Conservation (phyloP, 805 yeast species). For the Candida vaughaniae region DNA sequence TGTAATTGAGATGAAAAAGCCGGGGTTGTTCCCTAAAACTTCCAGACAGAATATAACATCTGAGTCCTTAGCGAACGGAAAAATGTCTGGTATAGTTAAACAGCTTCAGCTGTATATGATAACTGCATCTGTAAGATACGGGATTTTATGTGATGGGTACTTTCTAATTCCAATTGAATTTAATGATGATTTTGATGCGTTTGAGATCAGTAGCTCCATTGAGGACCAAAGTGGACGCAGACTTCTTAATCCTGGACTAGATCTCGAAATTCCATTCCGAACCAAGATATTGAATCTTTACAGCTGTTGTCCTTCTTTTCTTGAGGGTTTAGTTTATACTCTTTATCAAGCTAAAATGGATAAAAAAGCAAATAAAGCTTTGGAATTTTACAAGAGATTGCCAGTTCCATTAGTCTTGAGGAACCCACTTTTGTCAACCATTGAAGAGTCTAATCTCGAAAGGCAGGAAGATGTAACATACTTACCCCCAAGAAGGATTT, state of each 20-base stretch:
- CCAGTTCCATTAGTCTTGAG: slow-evolving; percentile 2
- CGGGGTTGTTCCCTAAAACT: too few relatives aligned
- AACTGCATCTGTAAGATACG: slow-evolving; percentile 1
- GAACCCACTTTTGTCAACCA: background rate
- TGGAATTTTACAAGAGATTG: background rate
- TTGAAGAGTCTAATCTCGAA: background rate
- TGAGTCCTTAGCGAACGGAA: too few relatives aligned
- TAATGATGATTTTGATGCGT: background rate
- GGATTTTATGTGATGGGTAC: slow-evolving; percentile 2
- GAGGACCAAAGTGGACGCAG: background rate
- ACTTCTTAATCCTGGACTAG: background rate
- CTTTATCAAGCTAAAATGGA: slow-evolving; percentile 1
- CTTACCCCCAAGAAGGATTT: background rate
- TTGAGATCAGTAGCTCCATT: slow-evolving; percentile 1
- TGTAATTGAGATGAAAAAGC: too few relatives aligned
- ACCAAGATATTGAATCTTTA: slow-evolving; percentile 2
- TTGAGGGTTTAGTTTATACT: slow-evolving; percentile 3
- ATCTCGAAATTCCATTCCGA: slow-evolving; percentile 1
- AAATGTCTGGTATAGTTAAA: background rate
- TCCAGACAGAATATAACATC: too few relatives aligned
- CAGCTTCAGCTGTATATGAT: slow-evolving; percentile 4
- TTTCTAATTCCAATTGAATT: slow-evolving; percentile 1
- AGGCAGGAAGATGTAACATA: background rate
- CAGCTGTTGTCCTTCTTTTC: slow-evolving; percentile 1
- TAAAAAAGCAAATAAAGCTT: too few relatives aligned